phyloP scores from a whole-genome alignment of 83 land plant species.

The Picea abies region DNA sequence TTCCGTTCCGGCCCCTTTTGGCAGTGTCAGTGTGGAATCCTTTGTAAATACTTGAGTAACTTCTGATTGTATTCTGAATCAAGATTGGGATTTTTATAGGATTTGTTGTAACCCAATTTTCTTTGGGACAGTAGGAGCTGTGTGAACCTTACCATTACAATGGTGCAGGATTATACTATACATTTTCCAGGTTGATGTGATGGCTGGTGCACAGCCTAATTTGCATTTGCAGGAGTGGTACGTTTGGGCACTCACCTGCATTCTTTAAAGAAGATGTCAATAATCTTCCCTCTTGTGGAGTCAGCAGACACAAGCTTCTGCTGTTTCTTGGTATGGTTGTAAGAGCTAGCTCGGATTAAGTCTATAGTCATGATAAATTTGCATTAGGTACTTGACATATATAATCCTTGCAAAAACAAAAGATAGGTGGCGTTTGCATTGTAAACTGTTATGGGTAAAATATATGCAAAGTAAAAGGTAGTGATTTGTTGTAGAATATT shows the following conservation, averaged over 20 bases:
- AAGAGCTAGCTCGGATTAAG: background rate
- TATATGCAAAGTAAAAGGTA: too few species aligned
- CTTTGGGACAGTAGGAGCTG: background rate
- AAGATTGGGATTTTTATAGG: slow-evolving; percentile 2
- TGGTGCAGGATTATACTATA: background rate
- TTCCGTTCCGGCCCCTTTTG: background rate
- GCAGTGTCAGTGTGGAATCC: background rate
- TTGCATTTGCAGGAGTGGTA: background rate
- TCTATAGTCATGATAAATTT: too few species aligned
- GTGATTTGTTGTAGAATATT: too few species aligned
- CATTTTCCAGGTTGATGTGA: background rate
- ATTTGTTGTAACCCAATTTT: slow-evolving; percentile 4
- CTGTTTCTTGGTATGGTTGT: slow-evolving; percentile 3
- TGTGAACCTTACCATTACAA: slow-evolving; percentile 2
- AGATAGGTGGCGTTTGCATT: too few species aligned
- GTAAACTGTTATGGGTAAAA: too few species aligned
- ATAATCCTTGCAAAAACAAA: too few species aligned
- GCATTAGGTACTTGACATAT: too few species aligned
- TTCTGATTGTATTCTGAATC: background rate
- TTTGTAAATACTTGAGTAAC: background rate
- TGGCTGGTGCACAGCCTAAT: background rate
- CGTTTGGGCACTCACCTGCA: background rate
- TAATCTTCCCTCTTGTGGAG: slow-evolving; percentile 6
- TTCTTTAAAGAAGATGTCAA: background rate
- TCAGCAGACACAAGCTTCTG: background rate